Evolutionary conservation across 768 basidiomycete genomes (phyloP), one percentile per base, ranked within the genome.

Genomic region (Naematelia encephala): DNA sequence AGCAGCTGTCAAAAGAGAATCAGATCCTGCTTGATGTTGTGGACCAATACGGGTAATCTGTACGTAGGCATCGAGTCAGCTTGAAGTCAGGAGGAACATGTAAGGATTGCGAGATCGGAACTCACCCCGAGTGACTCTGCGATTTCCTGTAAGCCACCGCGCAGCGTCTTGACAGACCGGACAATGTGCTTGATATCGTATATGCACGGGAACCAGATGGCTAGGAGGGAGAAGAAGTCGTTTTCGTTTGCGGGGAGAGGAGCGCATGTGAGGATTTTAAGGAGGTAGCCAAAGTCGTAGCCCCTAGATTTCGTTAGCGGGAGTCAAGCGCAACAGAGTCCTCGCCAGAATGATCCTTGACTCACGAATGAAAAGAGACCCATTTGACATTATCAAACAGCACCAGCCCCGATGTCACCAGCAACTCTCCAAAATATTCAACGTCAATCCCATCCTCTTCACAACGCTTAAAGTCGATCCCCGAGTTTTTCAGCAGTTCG

Each of bases 161-260:
- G 90, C 64, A 87, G 82, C 39, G 81, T 82, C 77, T 92, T 92
- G 59, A 87, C 62, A 83, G 84, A 67, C 57, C 90, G 86, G 86
- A 94, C 91, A 78, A 99, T 84, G 78, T 87, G 91, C 78, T 97
- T 99, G 82, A 98, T 91, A 78, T 99, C 96, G 77, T 96, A 98
- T 46, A 96, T 87, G 45, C 85, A 86, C 0, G 94, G 94, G 78
- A 99, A 98, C 94, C 96, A 98, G 64, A 84, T 86, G 59, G 80
- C 83, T 27, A 98, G 82, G 47, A 87, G 84, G 47, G 89, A 85
- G 75, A 97, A 96, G 80, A 98, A 98, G 4, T 84, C 82, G 62
- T 89, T 87, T 79, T 99, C 96, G 23, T 85, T 85, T 19, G 86
- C 85, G 8, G 96, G 96, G 59, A 98, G 79, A 46, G 91, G 89